These are phyloP conservation scores for Protomyces gravidus DNA, from an alignment of 1,139 yeast genomes.

Conservation along the genomic window DNA sequence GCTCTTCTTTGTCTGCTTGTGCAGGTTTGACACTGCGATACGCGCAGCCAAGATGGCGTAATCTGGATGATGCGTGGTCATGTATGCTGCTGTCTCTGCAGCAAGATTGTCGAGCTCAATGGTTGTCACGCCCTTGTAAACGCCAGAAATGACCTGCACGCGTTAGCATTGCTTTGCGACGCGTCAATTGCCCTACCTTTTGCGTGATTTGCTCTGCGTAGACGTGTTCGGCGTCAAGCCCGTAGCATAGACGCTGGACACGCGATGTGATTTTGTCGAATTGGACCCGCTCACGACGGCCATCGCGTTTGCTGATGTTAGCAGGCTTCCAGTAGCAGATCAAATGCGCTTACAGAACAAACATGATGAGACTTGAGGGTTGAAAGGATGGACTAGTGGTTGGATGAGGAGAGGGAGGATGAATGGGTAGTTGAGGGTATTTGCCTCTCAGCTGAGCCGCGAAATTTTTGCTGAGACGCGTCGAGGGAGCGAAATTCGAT, in stretches of 20 bases:
- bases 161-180: neutral
- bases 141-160: constrained; percentile 65
- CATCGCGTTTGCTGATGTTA: constrained; percentile 44
- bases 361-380: constrained; percentile 3
- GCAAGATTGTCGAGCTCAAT: constrained; percentile 87
- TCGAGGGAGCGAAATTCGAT: neutral
- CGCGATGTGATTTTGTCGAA: constrained; percentile 71
- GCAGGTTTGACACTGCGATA: constrained; percentile 84
- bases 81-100: constrained; percentile 94
- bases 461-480: constrained; percentile 4
- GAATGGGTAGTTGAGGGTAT: constrained; percentile 6
- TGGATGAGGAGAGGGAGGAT: constrained; percentile 2
- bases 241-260: constrained; percentile 67
- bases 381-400: too few species aligned
- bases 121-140: constrained; percentile 94
- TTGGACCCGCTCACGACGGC: constrained; percentile 80
- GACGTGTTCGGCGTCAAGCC: constrained; percentile 74
- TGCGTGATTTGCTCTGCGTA: constrained; percentile 88
- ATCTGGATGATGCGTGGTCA: constrained; percentile 93
- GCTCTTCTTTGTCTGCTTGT: constrained; percentile 86
- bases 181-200: constrained; percentile 41
- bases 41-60: constrained; percentile 93
- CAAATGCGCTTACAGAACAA: constrained; percentile 16
- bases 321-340: neutral
- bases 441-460: too few species aligned